Conservation (phyloP, 441 rosid species). For the Geranium incanum region DNA sequence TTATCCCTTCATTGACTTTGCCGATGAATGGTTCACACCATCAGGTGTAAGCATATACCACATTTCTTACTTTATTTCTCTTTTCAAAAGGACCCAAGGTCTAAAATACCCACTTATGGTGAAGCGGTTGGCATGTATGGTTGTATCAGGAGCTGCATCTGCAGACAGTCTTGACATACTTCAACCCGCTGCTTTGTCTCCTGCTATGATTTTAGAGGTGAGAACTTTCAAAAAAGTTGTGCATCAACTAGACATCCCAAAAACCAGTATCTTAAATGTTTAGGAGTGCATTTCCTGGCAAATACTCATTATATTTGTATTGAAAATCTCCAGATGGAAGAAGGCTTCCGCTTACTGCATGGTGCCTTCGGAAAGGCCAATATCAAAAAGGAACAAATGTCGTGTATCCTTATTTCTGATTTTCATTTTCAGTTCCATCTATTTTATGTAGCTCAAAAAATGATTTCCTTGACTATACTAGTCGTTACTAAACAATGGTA, state of each 20-base stretch:
- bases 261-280: neutral
- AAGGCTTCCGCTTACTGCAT: conserved; percentile 51
- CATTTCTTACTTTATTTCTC: conserved; percentile 9
- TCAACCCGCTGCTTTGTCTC: conserved; percentile 53
- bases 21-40: neutral
- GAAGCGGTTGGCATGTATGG: conserved; percentile 69
- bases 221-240: conserved; percentile 17
- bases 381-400: conserved; percentile 35
- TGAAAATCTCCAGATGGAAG: conserved; percentile 56
- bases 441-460: conserved; percentile 18
- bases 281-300: neutral
- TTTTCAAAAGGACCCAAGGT: conserved; percentile 43
- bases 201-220: conserved; percentile 46
- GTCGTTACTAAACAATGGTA: conserved; percentile 78
- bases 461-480: conserved; percentile 42
- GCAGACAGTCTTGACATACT: conserved; percentile 55
- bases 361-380: conserved; percentile 40
- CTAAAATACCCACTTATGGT: conserved; percentile 75
- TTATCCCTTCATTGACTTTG: neutral
- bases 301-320: neutral
- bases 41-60: neutral
- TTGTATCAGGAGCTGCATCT: conserved; percentile 49
- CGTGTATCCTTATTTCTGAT: conserved; percentile 52
- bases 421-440: conserved; percentile 7
- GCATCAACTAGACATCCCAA: neutral